These are phyloP conservation scores for Paramecium pentaurelia DNA, from an alignment of 73 alveolate genomes.

Conservation along the genomic window DNA sequence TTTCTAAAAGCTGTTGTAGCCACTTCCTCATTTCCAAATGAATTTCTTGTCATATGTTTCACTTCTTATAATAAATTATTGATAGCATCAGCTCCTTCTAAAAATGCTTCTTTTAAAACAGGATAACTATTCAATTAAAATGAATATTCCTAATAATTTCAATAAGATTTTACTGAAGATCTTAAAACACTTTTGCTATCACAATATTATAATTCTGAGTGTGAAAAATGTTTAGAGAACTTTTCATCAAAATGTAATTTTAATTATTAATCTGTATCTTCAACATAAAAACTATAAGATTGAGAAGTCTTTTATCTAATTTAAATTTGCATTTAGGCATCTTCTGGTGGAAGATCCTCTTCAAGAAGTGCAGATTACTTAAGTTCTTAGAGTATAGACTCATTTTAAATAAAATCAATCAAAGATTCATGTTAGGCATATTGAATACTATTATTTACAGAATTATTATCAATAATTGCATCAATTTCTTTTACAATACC, in stretches of 20 bases:
- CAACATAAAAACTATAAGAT: background rate
- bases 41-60: conserved; percentile 20
- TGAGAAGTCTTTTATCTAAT: background rate
- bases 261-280: background rate
- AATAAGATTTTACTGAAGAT: background rate
- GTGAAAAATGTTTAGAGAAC: background rate
- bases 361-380: background rate
- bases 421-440: background rate
- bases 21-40: conserved; percentile 1
- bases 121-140: conserved; percentile 10
- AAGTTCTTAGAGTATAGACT: background rate
- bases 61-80: conserved; percentile 3
- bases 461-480: background rate
- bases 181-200: background rate
- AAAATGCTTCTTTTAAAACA: background rate
- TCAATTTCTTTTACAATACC: background rate
- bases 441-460: background rate
- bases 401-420: background rate
- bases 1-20: background rate
- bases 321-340: background rate
- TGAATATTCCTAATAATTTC: background rate
- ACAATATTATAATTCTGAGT: background rate
- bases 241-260: background rate
- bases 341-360: background rate
- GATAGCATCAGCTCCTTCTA: background rate